Conservation (phyloP, 108 stramenopile genomes). For the Discostella pseudostelligera region DNA sequence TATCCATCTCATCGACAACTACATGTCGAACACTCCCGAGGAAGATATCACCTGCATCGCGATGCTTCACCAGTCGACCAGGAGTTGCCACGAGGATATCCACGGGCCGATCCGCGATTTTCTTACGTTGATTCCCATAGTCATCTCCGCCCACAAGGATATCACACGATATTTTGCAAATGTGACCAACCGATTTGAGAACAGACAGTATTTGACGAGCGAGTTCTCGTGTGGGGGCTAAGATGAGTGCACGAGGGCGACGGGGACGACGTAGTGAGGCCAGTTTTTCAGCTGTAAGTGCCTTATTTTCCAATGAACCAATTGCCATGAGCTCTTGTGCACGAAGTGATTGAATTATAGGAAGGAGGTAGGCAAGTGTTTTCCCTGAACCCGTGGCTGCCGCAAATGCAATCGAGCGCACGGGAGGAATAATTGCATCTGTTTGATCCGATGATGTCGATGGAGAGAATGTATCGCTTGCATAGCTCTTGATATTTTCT, state of each 20-base stretch:
- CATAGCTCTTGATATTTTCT: constrained; percentile 13
- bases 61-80: constrained; percentile 91
- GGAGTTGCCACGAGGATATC: constrained; percentile 94
- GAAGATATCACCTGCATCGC: constrained; percentile 82
- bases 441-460: background rate
- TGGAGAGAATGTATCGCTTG: background rate
- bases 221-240: constrained; percentile 95
- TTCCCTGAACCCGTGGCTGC: constrained; percentile 91
- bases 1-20: constrained; percentile 98
- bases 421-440: constrained; percentile 14
- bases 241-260: constrained; percentile 85
- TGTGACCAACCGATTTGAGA: constrained; percentile 82
- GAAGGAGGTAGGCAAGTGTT: constrained; percentile 86
- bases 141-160: constrained; percentile 90
- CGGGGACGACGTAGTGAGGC: constrained; percentile 57
- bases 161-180: constrained; percentile 78
- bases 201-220: constrained; percentile 89
- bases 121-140: constrained; percentile 76
- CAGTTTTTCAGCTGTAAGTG: constrained; percentile 16
- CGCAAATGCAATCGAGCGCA: constrained; percentile 59
- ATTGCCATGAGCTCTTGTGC: constrained; percentile 68
- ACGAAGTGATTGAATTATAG: constrained; percentile 80
- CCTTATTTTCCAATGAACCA: constrained; percentile 16
- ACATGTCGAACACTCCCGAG: constrained; percentile 62
- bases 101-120: constrained; percentile 61